A percentile compares a stretch with the other conserved stretches of the same genome.
Conservation (phyloP, 345 rosid species). For the Eucalyptus pauciflora region DNA sequence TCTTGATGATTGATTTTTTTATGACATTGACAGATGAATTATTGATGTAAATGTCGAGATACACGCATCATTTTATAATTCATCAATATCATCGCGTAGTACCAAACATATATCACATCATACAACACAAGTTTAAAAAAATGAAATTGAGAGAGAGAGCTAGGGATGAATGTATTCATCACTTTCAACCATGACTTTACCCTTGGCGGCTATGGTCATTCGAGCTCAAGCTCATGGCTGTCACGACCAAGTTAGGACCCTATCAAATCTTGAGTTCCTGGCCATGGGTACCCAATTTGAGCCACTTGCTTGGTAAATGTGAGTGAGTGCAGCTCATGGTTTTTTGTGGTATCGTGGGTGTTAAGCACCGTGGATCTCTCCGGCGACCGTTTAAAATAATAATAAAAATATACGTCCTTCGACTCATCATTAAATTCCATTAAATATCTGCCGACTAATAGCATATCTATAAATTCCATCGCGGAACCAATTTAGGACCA, state of each 20-base stretch:
- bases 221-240: accelerated
- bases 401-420: no score
- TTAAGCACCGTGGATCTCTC: accelerated
- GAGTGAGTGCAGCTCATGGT: not conserved
- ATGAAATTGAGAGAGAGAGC: not conserved
- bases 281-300: not conserved
- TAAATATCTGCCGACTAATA: no score
- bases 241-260: not conserved
- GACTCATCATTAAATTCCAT: no score
- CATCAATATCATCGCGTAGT: accelerated
- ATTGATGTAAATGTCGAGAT: not conserved
- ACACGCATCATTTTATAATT: not conserved
- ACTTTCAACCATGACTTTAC: not conserved
- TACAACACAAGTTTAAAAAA: no score
- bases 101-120: accelerated
- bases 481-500: no score
- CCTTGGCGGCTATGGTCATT: not conserved
- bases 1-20: not conserved
- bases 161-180: not conserved
- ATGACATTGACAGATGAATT: accelerated
- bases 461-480: no score
- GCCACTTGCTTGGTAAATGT: not conserved
- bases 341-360: accelerated
- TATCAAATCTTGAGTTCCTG: not conserved
- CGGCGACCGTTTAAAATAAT: accelerated